phyloP scores from a whole-genome alignment of 305 asterid genomes.

The Fraxinus baroniana region DNA sequence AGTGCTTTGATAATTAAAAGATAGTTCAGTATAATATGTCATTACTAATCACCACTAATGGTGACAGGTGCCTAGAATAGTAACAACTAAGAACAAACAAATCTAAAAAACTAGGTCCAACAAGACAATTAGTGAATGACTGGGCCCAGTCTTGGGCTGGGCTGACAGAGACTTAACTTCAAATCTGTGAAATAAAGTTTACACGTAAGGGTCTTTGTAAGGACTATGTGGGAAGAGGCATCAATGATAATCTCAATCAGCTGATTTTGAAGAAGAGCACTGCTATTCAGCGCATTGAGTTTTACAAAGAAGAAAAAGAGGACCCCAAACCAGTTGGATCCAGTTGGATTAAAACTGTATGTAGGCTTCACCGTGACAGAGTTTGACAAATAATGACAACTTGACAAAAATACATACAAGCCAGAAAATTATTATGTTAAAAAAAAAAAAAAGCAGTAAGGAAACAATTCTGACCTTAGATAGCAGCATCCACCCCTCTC shows the following conservation, averaged over 20 bases:
- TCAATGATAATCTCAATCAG: not conserved
- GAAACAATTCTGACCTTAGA: slow-evolving; percentile 57
- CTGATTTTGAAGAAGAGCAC: not conserved
- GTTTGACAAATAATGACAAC: not conserved
- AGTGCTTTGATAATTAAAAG: not conserved
- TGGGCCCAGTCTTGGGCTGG: not conserved
- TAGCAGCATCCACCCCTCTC: slow-evolving; percentile 94
- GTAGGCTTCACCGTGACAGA: not conserved
- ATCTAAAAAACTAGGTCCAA: not conserved
- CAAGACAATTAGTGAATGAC: not conserved
- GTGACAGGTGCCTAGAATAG: not conserved
- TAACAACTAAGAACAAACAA: not conserved
- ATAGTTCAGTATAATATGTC: not conserved
- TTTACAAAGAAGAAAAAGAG: not conserved
- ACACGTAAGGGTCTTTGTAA: not conserved
- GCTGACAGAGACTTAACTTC: not conserved
- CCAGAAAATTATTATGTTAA: not conserved
- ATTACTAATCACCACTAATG: not conserved
- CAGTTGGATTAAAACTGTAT: not conserved
- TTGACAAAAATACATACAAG: not conserved
- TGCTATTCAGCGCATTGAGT: not conserved
- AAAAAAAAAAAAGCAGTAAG: not conserved
- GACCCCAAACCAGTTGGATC: not conserved
- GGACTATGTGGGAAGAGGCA: not conserved
- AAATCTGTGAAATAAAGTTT: not conserved